Evolutionary conservation across 768 basidiomycete species (phyloP).

Genomic region (Leccinum disarticulatum): DNA sequence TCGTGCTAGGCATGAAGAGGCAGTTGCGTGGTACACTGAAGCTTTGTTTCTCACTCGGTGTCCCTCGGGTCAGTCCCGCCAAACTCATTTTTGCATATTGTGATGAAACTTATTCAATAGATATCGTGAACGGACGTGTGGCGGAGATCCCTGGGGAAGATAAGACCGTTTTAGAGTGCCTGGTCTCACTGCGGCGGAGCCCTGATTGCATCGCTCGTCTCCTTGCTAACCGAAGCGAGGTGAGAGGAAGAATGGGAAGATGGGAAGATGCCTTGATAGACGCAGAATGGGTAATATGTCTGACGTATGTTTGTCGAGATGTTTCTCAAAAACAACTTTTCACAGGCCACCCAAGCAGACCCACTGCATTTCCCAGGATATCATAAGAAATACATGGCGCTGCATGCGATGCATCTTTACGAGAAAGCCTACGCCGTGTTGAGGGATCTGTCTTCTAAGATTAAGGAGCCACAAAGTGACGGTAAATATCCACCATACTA

Average conservation of each 20-base stretch:
- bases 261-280: conserved; percentile 7
- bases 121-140: background rate
- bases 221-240: conserved; percentile 11
- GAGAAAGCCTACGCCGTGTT: background rate
- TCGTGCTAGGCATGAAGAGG: background rate
- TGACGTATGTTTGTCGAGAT: background rate
- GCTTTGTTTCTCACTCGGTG: conserved; percentile 5
- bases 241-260: background rate
- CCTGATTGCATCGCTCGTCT: conserved; percentile 4
- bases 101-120: background rate
- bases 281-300: conserved; percentile 4
- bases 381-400: conserved; percentile 2
- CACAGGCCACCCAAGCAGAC: conserved; percentile 6
- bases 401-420: background rate
- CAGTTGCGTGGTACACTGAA: conserved; percentile 15
- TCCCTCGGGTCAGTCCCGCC: conserved; percentile 4
- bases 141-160: no score
- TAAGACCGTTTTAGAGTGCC: background rate
- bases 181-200: background rate
- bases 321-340: background rate
- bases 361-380: background rate
- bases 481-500: background rate
- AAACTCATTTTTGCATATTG: background rate
- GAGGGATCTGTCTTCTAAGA: background rate
- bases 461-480: background rate